Base-by-base conservation (phyloP, 345 rosid genomes). In the Orychophragmus violaceus region DNA sequence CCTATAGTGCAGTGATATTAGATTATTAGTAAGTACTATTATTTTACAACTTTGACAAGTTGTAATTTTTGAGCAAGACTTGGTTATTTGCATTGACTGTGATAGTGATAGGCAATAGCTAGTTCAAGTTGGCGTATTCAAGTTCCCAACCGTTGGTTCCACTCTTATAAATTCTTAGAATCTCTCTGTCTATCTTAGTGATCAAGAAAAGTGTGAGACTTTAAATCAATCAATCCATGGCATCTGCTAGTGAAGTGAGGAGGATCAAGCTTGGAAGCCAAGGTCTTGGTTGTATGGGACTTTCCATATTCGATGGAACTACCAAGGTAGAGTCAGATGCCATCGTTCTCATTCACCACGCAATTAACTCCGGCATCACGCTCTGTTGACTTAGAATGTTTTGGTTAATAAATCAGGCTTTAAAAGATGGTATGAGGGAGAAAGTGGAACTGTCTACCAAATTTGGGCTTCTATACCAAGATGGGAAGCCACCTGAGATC, bases 301-400 rank as follows among this genome's bases (percentile, higher is more conserved):
- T 62, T 21, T 30, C 54, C 14, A 44, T 44, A 27, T 45, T 45
- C 29, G 28, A 45, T 4, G 66, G 77, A 14, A 6, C 46, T 16
- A 18, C 8, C 46, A 41, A 39, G 54, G 12, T 79, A 3, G 61
- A 60, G 0, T 77, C 85, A 0, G 82, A 81, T 45, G 82, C 82
- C 0, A 21, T 62, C 58, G 27, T 78, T 24, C 46, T 16, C 46
- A 14, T 16, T 14, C 46, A 14, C 8, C 21, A 41, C 10, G 46
- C 46, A 21, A 44, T 44, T 18, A 17, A 44, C 49, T 17, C 12
- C 1, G 49, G 23, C 22, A 44, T 44, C 49, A 44, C 49, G 6
- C 11, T 44, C 49, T 9, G n/a, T 44, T 1, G 49, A 44, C 37
- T 33, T 12, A 33, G 12, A 8, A 1, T 8, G 35, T 30, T 30